Evolutionary conservation across 2,329 filamentous ascomycete genomes (phyloP).

Genomic region (Alternaria gansuensis): DNA sequence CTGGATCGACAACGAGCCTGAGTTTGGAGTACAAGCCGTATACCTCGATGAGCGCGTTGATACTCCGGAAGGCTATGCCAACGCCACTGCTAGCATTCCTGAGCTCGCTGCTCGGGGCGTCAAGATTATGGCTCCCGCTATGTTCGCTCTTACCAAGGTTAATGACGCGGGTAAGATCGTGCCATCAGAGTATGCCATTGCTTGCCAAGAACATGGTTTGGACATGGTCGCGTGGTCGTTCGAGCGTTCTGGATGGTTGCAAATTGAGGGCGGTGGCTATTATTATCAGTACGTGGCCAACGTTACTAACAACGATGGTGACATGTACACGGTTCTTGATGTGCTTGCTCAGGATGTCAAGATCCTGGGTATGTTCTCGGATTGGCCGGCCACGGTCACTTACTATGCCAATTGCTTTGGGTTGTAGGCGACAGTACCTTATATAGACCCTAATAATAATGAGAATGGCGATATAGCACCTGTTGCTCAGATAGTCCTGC

Average conservation of each 20-base stretch:
- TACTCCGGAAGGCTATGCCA: slow-evolving; percentile 59
- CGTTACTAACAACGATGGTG: slow-evolving; percentile 69
- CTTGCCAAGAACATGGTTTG: slow-evolving; percentile 68
- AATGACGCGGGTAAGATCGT: slow-evolving; percentile 63
- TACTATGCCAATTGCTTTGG: slow-evolving; percentile 77
- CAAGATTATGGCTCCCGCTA: slow-evolving; percentile 69
- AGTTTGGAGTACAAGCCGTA: slow-evolving; percentile 69
- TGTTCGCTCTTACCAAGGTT: slow-evolving; percentile 68
- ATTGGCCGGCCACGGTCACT: slow-evolving; percentile 74
- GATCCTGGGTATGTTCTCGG: slow-evolving; percentile 70
- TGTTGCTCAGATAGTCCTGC: neutral
- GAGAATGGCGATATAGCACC: neutral
- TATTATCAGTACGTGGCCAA: slow-evolving; percentile 56
- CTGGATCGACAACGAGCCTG: slow-evolving; percentile 70
- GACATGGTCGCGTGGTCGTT: slow-evolving; percentile 74
- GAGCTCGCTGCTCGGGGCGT: slow-evolving; percentile 67
- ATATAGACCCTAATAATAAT: slow-evolving; percentile 2
- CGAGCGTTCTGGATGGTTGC: slow-evolving; percentile 70
- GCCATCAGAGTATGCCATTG: slow-evolving; percentile 69
- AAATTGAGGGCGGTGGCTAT: slow-evolving; percentile 56
- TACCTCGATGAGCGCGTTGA: slow-evolving; percentile 70
- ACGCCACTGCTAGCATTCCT: slow-evolving; percentile 66
- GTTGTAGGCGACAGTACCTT: slow-evolving; percentile 26
- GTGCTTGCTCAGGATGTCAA: slow-evolving; percentile 69
- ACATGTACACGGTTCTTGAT: slow-evolving; percentile 71